These are phyloP conservation scores for Lipomyces kockii DNA, from an alignment of 805 yeast genomes.

Conservation along the genomic window DNA sequence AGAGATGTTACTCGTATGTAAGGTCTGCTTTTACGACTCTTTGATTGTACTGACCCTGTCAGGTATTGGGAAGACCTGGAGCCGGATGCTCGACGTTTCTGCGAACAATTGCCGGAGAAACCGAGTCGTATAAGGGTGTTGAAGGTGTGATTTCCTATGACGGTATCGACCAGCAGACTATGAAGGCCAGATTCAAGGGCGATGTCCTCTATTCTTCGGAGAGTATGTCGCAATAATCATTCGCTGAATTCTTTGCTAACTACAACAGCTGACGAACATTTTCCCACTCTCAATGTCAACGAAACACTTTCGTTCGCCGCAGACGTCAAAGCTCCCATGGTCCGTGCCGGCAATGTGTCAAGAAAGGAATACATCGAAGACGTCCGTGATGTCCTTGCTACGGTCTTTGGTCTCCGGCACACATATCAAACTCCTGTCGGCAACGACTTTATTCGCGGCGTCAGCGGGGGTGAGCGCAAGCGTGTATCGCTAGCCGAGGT, in stretches of 20 bases:
- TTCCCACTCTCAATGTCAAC: slow-evolving; percentile 75
- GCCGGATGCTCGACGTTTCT: slow-evolving; percentile 69
- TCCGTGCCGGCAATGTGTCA: slow-evolving; percentile 54
- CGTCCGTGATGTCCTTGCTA: slow-evolving; percentile 75
- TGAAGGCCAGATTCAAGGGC: slow-evolving; percentile 61
- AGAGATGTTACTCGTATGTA: slow-evolving; percentile 62
- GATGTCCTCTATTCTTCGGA: slow-evolving; percentile 48
- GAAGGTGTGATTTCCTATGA: slow-evolving; percentile 65
- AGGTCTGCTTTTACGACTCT: slow-evolving; percentile 31
- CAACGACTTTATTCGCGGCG: slow-evolving; percentile 59
- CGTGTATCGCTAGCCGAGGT: slow-evolving; percentile 85
- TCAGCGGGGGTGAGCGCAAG: slow-evolving; percentile 72
- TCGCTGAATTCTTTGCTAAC: slow-evolving; percentile 7
- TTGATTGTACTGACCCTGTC: slow-evolving; percentile 53
- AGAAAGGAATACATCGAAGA: slow-evolving; percentile 63
- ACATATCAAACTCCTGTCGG: slow-evolving; percentile 52
- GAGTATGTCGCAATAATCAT: slow-evolving; percentile 18
- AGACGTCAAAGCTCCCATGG: slow-evolving; percentile 66
- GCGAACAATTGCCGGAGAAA: slow-evolving; percentile 74
- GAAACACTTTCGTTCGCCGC: slow-evolving; percentile 75
- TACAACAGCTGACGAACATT: slow-evolving; percentile 63
- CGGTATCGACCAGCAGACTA: slow-evolving; percentile 62
- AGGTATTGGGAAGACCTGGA: slow-evolving; percentile 81
- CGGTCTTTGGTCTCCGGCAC: slow-evolving; percentile 50
- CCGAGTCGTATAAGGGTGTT: slow-evolving; percentile 55